A percentile compares a stretch with the other conserved stretches of the same genome.
phyloP scores from a whole-genome alignment of 495 filamentous ascomycete species.

The Durotheca rogersii region DNA sequence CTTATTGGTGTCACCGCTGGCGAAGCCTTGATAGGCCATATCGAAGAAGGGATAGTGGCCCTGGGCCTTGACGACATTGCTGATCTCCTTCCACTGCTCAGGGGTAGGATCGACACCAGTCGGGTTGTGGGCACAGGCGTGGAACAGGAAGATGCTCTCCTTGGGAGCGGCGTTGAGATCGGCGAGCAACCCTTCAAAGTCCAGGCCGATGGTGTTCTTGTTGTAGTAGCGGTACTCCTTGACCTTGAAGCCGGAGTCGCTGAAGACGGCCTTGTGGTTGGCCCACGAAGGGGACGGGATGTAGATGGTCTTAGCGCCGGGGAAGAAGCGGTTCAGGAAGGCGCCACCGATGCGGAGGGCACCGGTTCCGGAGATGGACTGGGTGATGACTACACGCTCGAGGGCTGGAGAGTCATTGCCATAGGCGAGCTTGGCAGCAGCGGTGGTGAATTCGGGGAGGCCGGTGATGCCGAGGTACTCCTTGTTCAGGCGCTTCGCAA shows the following conservation, averaged over 20 bases:
- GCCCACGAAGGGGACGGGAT: conserved; percentile 96
- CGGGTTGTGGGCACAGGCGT: conserved; percentile 98
- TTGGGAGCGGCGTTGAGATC: conserved; percentile 89
- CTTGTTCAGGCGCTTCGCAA: conserved; percentile 79
- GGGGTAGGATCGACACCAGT: conserved; percentile 94
- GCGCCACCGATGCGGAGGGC: conserved; percentile 91
- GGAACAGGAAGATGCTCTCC: conserved; percentile 85
- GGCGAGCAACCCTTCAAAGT: conserved; percentile 89
- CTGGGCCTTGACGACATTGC: conserved; percentile 82
- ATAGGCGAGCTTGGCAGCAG: conserved; percentile 88
- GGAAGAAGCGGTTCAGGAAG: conserved; percentile 89
- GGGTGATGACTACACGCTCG: conserved; percentile 85
- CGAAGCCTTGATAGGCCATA: conserved; percentile 99
- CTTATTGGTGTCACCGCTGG: conserved; percentile 83
- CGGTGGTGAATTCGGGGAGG: conserved; percentile 88
- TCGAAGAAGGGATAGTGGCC: conserved; percentile 97
- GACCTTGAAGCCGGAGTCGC: conserved; percentile 84
- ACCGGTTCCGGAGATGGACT: conserved; percentile 97
- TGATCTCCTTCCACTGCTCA: conserved; percentile 92
- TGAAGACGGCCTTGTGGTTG: conserved; percentile 96
- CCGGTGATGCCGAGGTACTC: conserved; percentile 98
- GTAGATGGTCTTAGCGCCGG: conserved; percentile 88
- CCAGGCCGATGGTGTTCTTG: conserved; percentile 96
- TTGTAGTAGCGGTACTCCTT: conserved; percentile 98
- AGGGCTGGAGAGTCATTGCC: conserved; percentile 74